Evolutionary conservation across 2,329 filamentous ascomycete genomes (phyloP), one percentile per base, ranked within the genome.

Genomic region (Phoma sp.): DNA sequence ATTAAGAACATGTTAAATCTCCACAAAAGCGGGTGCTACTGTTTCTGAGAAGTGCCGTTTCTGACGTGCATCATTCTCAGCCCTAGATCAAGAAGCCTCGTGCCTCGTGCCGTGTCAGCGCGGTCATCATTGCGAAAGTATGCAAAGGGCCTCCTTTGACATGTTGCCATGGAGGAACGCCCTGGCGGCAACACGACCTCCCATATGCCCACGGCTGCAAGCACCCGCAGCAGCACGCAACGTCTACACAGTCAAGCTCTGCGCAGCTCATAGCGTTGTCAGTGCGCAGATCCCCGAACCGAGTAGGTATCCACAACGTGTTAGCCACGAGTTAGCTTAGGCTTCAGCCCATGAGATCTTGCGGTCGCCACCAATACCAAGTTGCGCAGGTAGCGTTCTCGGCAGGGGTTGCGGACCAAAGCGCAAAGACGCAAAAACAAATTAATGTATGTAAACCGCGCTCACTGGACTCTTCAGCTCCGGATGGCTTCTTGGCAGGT

Each of bases 11-110:
- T 7, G 32, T 22, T 13, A 29, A 7, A 42, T 41, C 47, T 27
- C 52, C 47, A 55, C 37, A 50, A 46, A 54, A 49, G 35, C 39
- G 14, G 18, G 38, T 44, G 18, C 35, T 14, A 30, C 36, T 37
- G 30, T 46, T 50, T 46, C 33, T 5, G 7, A 11, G 35, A 30
- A 18, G 22, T 6, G 6, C 8, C 40, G 18, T 14, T 14, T 38
- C 7, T 48, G 27, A 45, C 27, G 0, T 46, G 46, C 51, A 38
- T 18, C 23, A 7, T 45, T 10, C 36, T 49, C 52, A 55, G 46
- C 46, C 36, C 27, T 41, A 46, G 18, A 46, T n/a, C 14, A 36
- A 36, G 35, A 7, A 45, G 40, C 45, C 36, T 46, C 32, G 33
- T 10, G 40, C 45, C 36, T 46, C 32, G 32, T 14, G 4, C 29